A percentile compares a stretch with the other conserved stretches of the same genome.
Conservation (phyloP, 768 basidiomycete species). For the Agrocybe chaxingu region DNA sequence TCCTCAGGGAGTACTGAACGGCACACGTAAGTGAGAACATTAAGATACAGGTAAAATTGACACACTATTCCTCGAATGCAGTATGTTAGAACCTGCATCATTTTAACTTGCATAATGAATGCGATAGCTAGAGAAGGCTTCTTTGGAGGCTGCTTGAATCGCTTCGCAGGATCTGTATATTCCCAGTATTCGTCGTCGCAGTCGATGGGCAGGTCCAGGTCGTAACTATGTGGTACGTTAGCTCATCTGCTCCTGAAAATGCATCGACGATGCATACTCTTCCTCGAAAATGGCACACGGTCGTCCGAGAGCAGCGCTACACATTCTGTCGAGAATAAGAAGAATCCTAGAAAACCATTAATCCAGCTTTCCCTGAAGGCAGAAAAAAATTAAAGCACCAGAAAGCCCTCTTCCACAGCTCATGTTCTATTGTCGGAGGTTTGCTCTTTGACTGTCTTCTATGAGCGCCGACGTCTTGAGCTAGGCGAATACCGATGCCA, state of each 20-base stretch:
- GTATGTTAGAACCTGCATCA: constrained; percentile 44
- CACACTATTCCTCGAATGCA: no score
- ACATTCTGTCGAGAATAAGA: constrained; percentile 43
- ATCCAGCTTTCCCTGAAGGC: neutral
- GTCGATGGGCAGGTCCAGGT: constrained; percentile 55
- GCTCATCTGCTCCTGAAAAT: neutral
- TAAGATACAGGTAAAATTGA: no score
- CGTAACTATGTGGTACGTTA: constrained; percentile 42
- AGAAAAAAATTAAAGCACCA: constrained; percentile 32
- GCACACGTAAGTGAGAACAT: no score
- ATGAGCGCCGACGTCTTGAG: constrained; percentile 77
- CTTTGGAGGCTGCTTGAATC: constrained; percentile 60
- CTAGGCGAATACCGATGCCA: constrained; percentile 65
- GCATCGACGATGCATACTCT: constrained; percentile 41
- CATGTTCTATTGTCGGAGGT: constrained; percentile 49
- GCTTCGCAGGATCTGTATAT: constrained; percentile 40
- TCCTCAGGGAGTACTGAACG: no score
- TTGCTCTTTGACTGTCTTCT: constrained; percentile 18
- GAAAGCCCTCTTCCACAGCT: constrained; percentile 70
- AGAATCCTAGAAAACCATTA: constrained; percentile 37
- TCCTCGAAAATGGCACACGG: constrained; percentile 76
- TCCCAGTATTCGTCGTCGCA: constrained; percentile 71
- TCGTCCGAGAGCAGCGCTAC: constrained; percentile 56
- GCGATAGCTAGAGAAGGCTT: constrained; percentile 48
- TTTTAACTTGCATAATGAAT: constrained; percentile 46